Base-by-base conservation (phyloP, 257 asterid species). In the Fraxinus americana region DNA sequence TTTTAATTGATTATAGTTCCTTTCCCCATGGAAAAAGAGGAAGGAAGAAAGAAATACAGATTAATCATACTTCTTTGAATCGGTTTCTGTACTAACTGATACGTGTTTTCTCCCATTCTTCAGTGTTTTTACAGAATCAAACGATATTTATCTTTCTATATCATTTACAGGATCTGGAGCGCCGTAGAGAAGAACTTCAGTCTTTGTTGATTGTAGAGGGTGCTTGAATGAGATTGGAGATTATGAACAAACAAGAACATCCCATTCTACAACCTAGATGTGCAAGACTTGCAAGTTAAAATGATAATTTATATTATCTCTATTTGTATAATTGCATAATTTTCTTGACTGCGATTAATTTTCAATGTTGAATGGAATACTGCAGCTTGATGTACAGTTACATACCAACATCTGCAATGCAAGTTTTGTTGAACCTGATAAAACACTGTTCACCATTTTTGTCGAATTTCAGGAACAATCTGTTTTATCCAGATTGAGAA, bases 101-200 rank as follows among this genome's bases (percentile, higher is more conserved):
- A 17, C 71, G 17, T 6, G 23, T 54, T 72, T 45, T 78, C 66
- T 32, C 70, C 41, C 3, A 35, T 43, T 23, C 65, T 11, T 43
- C 50, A 10, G 50, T 0, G 50, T 30, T 30, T 30, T 30, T 30
- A 30, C 34, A 30, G 34, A 30, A 30, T 2, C 34, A 30, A 73
- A 35, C 14, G 27, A 21, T 34, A 21, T 76, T 50, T 38, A 7
- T 67, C n/a, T 70, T 68, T 30, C 39, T 14, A 14, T 16, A 66
- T 68, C 71, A 74, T 83, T 80, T 79, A 66, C 94, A 94, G 98
- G 96, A 91, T 8, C 85, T 94, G 54, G 97, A 94, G 83, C 86
- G 86, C 23, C 96, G 92, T 23, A 90, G 96, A 86, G 96, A 91
- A 85, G 97, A 94, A 76, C 98, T 94, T 9, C 92, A 92, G 88